Base-by-base conservation (phyloP, 2,329 filamentous ascomycete species). In the Sporothrix brunneoviolacea region DNA sequence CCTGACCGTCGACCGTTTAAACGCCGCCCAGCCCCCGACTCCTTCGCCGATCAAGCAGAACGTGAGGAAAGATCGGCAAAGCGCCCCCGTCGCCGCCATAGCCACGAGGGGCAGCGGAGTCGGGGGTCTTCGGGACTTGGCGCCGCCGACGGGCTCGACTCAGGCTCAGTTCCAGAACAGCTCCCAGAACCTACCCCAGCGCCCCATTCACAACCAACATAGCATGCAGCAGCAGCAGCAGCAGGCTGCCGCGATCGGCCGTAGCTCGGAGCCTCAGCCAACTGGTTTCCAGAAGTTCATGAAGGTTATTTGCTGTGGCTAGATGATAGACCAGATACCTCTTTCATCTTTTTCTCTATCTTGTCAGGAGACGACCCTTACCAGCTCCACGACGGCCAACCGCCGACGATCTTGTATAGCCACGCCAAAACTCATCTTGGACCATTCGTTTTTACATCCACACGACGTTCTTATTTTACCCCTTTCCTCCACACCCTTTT, bases 141-240 rank as follows among this genome's bases (percentile, higher is more conserved):
- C 82, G 64, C 91, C 91, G 58, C 88, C 90, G 60, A 85, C 91
- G 65, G 88, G 86, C 62, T 95, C 89, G 65, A 96, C 89, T 57
- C 88, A 94, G 70, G 91, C 91, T 59, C 91, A 96, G 67, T 96
- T 95, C 77, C 90, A 95, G 74, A 91, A 89, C 77, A 95, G 89
- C 73, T 88, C 86, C 64, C 88, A 89, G 67, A 93, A 95, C 68
- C 78, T 95, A 58, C 80, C 86, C 44, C 82, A 80, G 61, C 74
- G 83, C 59, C 75, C 77, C 57, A 77, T 79, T 64, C 79, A 77
- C 54, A 74, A 77, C 55, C 80, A 83, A 63, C 74, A 76, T 52
- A 79, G 75, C 53, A 74, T 82, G 72, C 77, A 73, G 58, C 77
- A 79, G 64, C 71, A 77, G n/a, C 54, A 55, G 33, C 51, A 51